Evolutionary conservation across 1,284 basidiomycete genomes (phyloP).

Genomic region (Xanthoconium separans): DNA sequence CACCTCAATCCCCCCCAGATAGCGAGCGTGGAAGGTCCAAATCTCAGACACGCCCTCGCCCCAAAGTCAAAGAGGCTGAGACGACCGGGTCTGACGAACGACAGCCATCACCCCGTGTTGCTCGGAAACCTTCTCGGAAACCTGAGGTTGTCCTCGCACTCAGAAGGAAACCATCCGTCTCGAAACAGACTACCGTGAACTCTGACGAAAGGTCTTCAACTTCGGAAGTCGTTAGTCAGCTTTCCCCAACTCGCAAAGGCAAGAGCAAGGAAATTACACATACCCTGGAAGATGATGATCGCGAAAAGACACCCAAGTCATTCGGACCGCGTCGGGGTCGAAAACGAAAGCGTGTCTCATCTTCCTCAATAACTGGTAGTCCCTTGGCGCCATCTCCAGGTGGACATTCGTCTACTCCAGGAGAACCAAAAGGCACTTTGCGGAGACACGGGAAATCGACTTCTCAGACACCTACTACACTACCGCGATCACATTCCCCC

Average conservation of each 20-base stretch:
- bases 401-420: conserved; percentile 17
- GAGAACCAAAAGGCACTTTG: conserved; percentile 2
- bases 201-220: background rate
- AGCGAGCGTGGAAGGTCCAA: conserved; percentile 15
- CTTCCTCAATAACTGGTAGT: conserved; percentile 9
- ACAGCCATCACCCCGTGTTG: background rate
- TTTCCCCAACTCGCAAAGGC: conserved; percentile 9
- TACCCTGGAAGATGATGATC: background rate
- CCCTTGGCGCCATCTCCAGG: conserved; percentile 16
- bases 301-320: conserved; percentile 14
- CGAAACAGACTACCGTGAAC: background rate
- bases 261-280: conserved; percentile 19
- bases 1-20: conserved; percentile 19
- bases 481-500: conserved; percentile 3
- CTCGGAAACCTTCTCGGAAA: conserved; percentile 17
- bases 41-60: conserved; percentile 7
- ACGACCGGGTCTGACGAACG: conserved; percentile 5
- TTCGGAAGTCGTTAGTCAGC: conserved; percentile 1
- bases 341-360: conserved; percentile 25
- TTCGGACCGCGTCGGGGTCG: conserved; percentile 8
- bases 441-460: conserved; percentile 7
- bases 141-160: conserved; percentile 7
- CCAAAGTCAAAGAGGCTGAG: conserved; percentile 2
- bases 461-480: conserved; percentile 4
- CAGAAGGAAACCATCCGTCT: background rate